Base-by-base conservation (phyloP, 371 early-diverging fungal genomes). In the Mucor velutinosus region DNA sequence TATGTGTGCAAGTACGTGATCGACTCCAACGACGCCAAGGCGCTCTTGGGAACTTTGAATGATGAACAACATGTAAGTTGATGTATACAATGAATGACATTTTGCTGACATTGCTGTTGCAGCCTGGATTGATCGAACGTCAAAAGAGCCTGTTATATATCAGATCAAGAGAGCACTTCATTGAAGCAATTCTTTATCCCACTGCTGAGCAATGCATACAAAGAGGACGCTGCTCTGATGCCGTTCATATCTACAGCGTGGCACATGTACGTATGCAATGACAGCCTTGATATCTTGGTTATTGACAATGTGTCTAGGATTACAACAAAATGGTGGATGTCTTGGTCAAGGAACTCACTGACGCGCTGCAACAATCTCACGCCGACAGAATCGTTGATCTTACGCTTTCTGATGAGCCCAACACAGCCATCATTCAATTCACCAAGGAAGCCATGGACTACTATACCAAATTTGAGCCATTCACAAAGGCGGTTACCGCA, bases 331-430 rank as follows among this genome's bases (percentile, higher is more conserved):
- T 95, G 23, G 76, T 94, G 2, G 82, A 82, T 41, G 83, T 95
- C n/a, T 67, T 96, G 70, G 88, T 86, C 70, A 84, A 87, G 66
- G 89, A 92, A 71, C 75, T 97, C 45, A 91, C 93, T 49, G 93
- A 94, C 60, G 81, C 79, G 5, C 71, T 90, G 27, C 74, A 82
- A 27, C 69, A 65, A 41, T 73, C 74, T 11, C 58, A 67, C 30
- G 56, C 39, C 3, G 21, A 29, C 29, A 56, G 66, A 32, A 10
- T 19, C 7, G 37, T 37, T 8, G 58, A 70, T 35, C 64, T 63
- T 17, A 57, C 62, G 4, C 23, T 58, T 7, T 60, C 61, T 25
- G 19, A 66, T 45, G 17, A 23, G 5, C 30, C 65, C 21, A 70
- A 57, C 15, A 21, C 65, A 39, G 80, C 80, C 15, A 73, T 78